Evolutionary conservation across 2,329 filamentous ascomycete genomes (phyloP), one percentile per base, ranked within the genome.

Genomic region (Didymella sp.): DNA sequence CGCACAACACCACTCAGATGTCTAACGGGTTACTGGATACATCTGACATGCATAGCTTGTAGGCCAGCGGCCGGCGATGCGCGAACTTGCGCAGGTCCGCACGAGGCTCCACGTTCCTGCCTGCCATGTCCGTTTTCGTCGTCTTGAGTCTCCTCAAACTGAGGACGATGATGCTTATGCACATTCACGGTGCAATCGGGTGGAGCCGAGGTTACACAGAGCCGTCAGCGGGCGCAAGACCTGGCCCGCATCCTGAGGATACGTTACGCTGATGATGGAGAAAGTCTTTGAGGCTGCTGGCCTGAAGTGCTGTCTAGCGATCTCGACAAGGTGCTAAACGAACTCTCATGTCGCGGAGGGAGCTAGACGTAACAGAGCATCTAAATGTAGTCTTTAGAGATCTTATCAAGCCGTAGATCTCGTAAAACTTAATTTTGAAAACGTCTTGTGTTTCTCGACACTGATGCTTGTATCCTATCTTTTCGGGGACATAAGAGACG

Each of bases 231-330:
- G 54, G 38, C 44, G 25, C 21, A 9, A 33, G 28, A 25, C 28
- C 30, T 37, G 28, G 24, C 30, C 28, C 37, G 37, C 11, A 19
- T 35, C 25, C 41, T 50, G 25, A 17, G 15, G n/a, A 4, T 7
- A 19, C 38, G 54, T 57, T 52, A 49, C 54, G 52, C 54, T 37
- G 28, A 57, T 57, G 43, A 51, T 43, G 43, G 11, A 15, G 30
- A 19, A 22, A 11, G 51, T 44, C 51, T 44, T 48, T 43, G 12
- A 47, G 28, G n/a, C 7, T n/a, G 30, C 6, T 21, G 27, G 28
- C 27, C 9, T 27, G 30, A 25, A 37, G 22, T 13, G 19, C 28
- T 47, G 6, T n/a, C 31, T 38, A 42, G 28, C 47, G 30, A 38
- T 12, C 5, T 28, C 19, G 17, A 30, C 25, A 35, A 42, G 47